Percentiles rank a stretch among this genome's conserved stretches.
phyloP scores from a whole-genome alignment of 345 rosid genomes.

The Syzygium grande region DNA sequence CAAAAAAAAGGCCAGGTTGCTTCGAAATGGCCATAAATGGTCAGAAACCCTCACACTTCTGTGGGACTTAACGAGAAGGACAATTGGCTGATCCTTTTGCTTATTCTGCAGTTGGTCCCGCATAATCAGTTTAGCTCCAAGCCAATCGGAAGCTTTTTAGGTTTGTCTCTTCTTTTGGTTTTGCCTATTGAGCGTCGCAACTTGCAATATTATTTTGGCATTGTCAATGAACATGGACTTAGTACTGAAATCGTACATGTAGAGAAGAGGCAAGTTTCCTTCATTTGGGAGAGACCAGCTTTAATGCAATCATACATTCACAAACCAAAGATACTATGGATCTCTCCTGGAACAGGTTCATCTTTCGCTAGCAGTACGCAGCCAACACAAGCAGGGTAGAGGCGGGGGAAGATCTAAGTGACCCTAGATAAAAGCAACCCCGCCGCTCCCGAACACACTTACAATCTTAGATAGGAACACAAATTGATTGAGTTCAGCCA shows the following conservation, averaged over 20 bases:
- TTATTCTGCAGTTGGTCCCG: neutral
- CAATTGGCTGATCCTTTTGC: neutral
- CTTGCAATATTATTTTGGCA: neutral
- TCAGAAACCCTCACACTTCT: neutral
- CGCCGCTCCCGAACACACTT: neutral
- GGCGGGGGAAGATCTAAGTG: slow-evolving; percentile 2
- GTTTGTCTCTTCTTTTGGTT: neutral
- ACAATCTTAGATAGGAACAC: neutral
- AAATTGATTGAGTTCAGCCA: neutral
- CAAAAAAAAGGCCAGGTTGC: neutral
- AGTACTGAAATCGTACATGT: neutral
- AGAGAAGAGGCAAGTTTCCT: neutral
- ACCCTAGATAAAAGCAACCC: slow-evolving; percentile 1
- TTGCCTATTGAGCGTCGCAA: neutral
- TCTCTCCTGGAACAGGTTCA: neutral
- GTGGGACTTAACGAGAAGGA: neutral
- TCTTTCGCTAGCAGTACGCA: neutral
- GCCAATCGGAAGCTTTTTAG: neutral
- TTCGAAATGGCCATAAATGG: neutral
- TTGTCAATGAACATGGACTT: neutral
- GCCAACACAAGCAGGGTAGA: slow-evolving; percentile 11
- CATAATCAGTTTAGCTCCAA: neutral
- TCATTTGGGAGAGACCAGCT: neutral
- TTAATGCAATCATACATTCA: neutral
- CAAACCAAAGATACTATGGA: neutral